A percentile compares a stretch with the other conserved stretches of the same genome.
Conservation (phyloP, 768 basidiomycete species). For the Pleurotus citrinopileatus region DNA sequence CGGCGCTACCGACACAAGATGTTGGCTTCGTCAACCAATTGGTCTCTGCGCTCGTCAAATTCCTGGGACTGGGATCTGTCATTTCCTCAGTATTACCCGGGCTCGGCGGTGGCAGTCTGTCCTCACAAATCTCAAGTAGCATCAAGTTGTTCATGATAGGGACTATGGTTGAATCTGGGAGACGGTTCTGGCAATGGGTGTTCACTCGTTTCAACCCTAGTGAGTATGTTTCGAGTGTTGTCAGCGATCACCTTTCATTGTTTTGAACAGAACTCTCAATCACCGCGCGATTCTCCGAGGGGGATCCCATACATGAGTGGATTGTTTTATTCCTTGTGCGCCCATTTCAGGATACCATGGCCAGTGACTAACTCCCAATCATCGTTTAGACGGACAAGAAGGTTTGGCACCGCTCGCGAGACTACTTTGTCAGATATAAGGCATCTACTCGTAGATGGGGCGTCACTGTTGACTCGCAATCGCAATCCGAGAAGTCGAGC, state of each 20-base stretch:
- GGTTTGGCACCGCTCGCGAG: slow-evolving; percentile 39
- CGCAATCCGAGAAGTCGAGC: slow-evolving; percentile 11
- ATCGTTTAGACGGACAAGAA: slow-evolving; percentile 36
- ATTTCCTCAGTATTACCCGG: not conserved
- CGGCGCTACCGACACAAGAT: not conserved
- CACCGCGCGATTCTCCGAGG: slow-evolving; percentile 41
- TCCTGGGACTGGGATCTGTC: not conserved
- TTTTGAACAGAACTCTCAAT: slow-evolving; percentile 35
- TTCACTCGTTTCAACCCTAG: slow-evolving; percentile 34
- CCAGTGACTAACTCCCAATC: not conserved
- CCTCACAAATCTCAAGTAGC: slow-evolving; percentile 9
- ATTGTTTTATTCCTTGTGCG: slow-evolving; percentile 34
- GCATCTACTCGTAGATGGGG: slow-evolving; percentile 38
- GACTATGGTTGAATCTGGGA: slow-evolving; percentile 9
- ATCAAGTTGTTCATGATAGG: slow-evolving; percentile 9
- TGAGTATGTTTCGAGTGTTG: slow-evolving; percentile 14
- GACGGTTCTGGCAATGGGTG: slow-evolving; percentile 21
- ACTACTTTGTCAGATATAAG: slow-evolving; percentile 38
- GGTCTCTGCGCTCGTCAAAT: not conserved
- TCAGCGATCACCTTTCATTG: not conserved
- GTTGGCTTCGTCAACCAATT: not conserved
- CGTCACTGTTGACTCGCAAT: slow-evolving; percentile 22
- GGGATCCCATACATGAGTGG: slow-evolving; percentile 50
- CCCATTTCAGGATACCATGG: not conserved
- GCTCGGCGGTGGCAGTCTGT: not conserved